Base-by-base conservation (phyloP, 2,329 filamentous ascomycete genomes). In the Fusarium algeriense region DNA sequence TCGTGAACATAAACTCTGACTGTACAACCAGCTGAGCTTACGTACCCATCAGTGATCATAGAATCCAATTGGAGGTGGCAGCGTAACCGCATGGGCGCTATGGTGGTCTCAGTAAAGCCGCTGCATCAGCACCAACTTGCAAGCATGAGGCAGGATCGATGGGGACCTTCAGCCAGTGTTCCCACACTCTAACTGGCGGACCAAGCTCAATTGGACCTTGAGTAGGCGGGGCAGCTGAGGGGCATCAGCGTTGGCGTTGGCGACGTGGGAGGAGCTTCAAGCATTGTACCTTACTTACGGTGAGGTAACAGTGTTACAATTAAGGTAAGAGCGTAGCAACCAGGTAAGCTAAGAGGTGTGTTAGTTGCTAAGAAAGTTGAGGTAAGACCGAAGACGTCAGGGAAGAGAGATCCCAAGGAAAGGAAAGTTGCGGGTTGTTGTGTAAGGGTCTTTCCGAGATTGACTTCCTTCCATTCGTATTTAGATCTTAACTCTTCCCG, bases 221-320 rank as follows among this genome's bases (percentile, higher is more conserved):
- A 70, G 64, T 73, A 68, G 72, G 75, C 70, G 75, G 75, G 73
- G 75, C 75, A 76, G 73, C 68, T 76, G 75, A 74, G 74, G 75
- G 72, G 75, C 69, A 73, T 67, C 64, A 69, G 66, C 46, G 38
- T 67, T 55, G 56, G 64, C 35, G 49, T 52, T 46, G 60, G 63
- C 64, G 67, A 70, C 63, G 70, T 69, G 66, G 71, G 63, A 69
- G 60, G 64, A 76, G 72, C 74, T 75, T 74, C 59, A 76, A 69
- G 58, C 49, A 65, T 32, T 40, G 60, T 60, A 71, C 64, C 56
- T 54, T 53, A 63, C 60, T 55, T 59, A 63, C 70, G 69, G 69
- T 67, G 70, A 56, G 61, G 70, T 57, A 67, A 66, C 32, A 43
- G 10, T 30, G 56, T 67, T 67, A 67, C 55, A 67, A 53, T 50